Percentiles rank a stretch among this genome's conserved stretches.
These are phyloP conservation scores for Leishmania tropica DNA, from an alignment of 208 protist genomes.

Conservation along the genomic window DNA sequence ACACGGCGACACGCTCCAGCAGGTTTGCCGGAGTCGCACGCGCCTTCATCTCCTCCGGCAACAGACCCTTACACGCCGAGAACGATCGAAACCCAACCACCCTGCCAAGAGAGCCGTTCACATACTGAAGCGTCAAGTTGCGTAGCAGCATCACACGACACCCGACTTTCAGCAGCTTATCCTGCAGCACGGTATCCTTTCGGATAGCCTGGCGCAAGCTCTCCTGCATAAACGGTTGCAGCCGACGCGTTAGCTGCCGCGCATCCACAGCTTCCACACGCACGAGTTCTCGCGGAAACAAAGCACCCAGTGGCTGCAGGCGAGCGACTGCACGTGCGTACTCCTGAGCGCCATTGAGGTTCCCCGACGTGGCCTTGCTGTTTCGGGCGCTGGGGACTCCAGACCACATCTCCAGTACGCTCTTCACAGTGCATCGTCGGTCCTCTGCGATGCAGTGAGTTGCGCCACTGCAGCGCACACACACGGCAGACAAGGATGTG, in stretches of 20 bases:
- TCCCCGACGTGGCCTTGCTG: not conserved
- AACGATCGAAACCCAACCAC: constrained; percentile 58
- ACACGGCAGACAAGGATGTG: constrained; percentile 5
- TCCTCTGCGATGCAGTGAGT: not conserved
- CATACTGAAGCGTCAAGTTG: constrained; percentile 64
- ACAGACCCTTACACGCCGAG: constrained; percentile 27
- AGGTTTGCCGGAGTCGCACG: not conserved
- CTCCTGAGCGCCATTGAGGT: not conserved
- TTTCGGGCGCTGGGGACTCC: not conserved
- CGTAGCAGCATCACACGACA: constrained; percentile 88
- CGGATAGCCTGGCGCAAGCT: constrained; percentile 37
- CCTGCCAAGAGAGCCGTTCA: constrained; percentile 86
- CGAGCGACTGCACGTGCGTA: no score
- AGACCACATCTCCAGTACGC: not conserved
- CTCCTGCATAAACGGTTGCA: constrained; percentile 35
- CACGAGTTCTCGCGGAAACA: constrained; percentile 27
- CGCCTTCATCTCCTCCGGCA: constrained; percentile 47
- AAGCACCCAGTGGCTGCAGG: not conserved
- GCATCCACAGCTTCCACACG: constrained; percentile 19
- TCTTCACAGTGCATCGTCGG: not conserved
- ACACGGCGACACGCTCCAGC: not conserved
- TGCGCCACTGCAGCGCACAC: constrained; percentile 16
- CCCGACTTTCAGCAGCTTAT: constrained; percentile 80
- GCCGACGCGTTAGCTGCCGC: constrained; percentile 24
- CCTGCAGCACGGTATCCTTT: constrained; percentile 59